Conservation (phyloP, 495 filamentous ascomycete species). For the Apiosordaria backusii region DNA sequence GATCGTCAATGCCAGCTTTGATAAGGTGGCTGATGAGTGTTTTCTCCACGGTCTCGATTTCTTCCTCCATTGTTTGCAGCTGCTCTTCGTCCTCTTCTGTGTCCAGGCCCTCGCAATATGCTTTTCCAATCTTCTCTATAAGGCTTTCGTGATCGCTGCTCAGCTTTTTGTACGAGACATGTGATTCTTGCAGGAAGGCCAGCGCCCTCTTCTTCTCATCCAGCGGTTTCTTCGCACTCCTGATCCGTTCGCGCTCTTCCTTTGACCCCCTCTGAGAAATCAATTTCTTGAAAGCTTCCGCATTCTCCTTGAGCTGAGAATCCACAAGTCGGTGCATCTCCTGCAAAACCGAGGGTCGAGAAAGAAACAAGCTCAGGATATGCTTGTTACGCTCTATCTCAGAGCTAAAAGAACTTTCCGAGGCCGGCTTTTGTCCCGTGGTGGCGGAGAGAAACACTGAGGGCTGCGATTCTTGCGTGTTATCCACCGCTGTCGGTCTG, state of each 20-base stretch:
- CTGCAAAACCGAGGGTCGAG: slow-evolving; percentile 33
- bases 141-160: slow-evolving; percentile 33
- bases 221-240: slow-evolving; percentile 33
- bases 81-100: slow-evolving; percentile 38
- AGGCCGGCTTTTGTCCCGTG: slow-evolving; percentile 6
- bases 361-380: slow-evolving; percentile 32
- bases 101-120: slow-evolving; percentile 38
- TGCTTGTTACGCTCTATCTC: slow-evolving; percentile 29
- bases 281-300: slow-evolving; percentile 32
- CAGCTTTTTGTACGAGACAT: slow-evolving; percentile 31
- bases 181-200: slow-evolving; percentile 28
- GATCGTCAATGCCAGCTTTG: slow-evolving; percentile 38
- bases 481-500: neutral
- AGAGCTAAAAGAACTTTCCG: slow-evolving; percentile 16
- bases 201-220: slow-evolving; percentile 33
- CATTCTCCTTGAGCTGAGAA: slow-evolving; percentile 31
- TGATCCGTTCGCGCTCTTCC: slow-evolving; percentile 35
- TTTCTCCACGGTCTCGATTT: slow-evolving; percentile 31
- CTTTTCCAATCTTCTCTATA: slow-evolving; percentile 34
- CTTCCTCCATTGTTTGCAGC: slow-evolving; percentile 33
- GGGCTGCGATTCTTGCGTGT: neutral
- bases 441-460: neutral
- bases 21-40: slow-evolving; percentile 29
- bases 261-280: slow-evolving; percentile 30
- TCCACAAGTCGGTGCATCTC: slow-evolving; percentile 26